Conservation (phyloP, 2,329 filamentous ascomycete genomes). For the Aspergillus quadrilineatus region DNA sequence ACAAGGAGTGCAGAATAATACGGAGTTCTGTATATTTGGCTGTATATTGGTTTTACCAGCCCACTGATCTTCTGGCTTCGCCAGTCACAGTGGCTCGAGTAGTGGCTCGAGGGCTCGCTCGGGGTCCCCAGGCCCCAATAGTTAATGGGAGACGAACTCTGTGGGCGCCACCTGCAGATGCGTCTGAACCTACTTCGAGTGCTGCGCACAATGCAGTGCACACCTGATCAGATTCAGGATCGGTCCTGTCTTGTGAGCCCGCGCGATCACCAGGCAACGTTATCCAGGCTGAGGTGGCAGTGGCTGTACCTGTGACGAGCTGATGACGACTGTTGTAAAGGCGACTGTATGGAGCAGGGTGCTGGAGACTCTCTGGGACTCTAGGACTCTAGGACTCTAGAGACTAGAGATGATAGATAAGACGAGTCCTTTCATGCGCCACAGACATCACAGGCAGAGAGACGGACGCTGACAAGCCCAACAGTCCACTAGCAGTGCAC, state of each 20-base stretch:
- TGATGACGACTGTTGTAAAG: background rate
- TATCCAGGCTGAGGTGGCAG: background rate
- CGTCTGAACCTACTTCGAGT: too few species aligned
- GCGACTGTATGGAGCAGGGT: background rate
- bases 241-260: background rate
- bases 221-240: conserved; percentile 1
- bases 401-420: too few species aligned
- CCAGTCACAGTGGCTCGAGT: background rate
- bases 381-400: too few species aligned
- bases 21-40: too few species aligned
- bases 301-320: background rate
- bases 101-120: background rate
- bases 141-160: conserved; percentile 1
- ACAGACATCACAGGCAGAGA: background rate
- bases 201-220: background rate
- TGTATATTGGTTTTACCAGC: background rate
- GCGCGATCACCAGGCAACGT: background rate
- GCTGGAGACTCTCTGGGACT: background rate
- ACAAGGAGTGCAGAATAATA: too few species aligned
- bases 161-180: conserved; percentile 6
- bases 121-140: too few species aligned
- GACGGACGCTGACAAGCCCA: too few species aligned
- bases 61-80: background rate
- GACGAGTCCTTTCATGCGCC: background rate
- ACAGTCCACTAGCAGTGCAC: background rate